Base-by-base conservation (phyloP, 2,329 filamentous ascomycete genomes). In the Sodiomyces alkalinus region DNA sequence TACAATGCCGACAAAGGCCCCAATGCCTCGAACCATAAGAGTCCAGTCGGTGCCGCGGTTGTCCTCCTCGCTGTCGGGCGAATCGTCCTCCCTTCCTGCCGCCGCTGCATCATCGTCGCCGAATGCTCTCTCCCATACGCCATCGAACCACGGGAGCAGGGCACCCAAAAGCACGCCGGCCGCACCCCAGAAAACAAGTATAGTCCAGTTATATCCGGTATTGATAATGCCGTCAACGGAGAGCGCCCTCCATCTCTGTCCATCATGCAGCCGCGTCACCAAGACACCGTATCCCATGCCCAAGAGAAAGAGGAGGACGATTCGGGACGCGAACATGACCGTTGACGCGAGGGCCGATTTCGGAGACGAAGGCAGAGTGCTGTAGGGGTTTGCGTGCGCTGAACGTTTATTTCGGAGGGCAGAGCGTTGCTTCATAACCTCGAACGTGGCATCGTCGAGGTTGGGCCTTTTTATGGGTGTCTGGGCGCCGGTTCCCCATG, bases 201-300 rank as follows among this genome's bases (percentile, higher is more conserved):
- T 92, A 23, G 58, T 54, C 68, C 74, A 77, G 35, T 63, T 58
- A 33, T 57, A 56, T 9, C 51, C 45, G n/a, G 26, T 13, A 5
- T 19, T 8, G 50, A 60, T 49, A 12, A 60, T 46, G 6, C 48
- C 49, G 16, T 56, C 53, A 26, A 78, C 58, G 30, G 70, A 64
- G 19, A 82, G 64, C 1, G 73, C 67, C 0, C 68, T 65, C 27
- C 83, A 58, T 25, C 66, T 62, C 37, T 73, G 64, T 28, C 73
- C 70, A 36, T 77, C 72, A 41, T 87, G 83, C 24, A 96, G 58
- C 46, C 82, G 75, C 13, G 78, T 75, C 21, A 94, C 77, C 22
- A 94, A 62, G 2, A 79, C 58, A 2, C 87, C 87, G 49, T 93
- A 96, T 11, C 76, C 69, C 29, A 87, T 64, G 1, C 90, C 90